Evolutionary conservation across 805 yeast genomes (phyloP), one percentile per base, ranked within the genome.

Genomic region (Debaryomyces tyrocola): DNA sequence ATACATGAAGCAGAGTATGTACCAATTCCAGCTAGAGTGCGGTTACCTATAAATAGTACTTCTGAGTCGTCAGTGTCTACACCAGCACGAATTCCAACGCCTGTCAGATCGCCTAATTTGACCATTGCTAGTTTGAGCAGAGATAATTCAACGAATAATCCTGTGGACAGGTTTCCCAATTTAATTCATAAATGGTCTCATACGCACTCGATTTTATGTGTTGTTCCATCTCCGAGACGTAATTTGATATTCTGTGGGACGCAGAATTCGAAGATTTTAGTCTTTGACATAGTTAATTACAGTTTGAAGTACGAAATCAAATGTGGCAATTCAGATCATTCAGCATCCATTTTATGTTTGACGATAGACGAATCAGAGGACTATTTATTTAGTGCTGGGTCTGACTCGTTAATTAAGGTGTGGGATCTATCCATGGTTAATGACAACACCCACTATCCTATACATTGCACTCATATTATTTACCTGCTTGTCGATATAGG

Each of bases 401-500:
- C 94, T 7, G 98, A 92, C 61, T 90, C 97, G 2, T 70, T 92
- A 40, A 85, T 92, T 28, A 87, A 90, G 60, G 82, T 90, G 1
- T 94, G 96, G 95, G 82, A 85, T 47, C 71, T 89, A 17, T 64
- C 75, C 1, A 63, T 67, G 3, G 46, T 60, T 27, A 37, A 45
- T 14, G 49, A 54, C n/a, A 45, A 20, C 2, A 18, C 15, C 8
- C 17, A 27, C 15, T 48, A 49, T n/a, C 28, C 42, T 24, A 56
- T 62, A 33, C 52, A 46, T 10, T 70, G 74, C 44, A 60, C 86
- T 0, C 86, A 87, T 56, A 86, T 96, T 0, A 80, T 91, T 6
- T 92, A 92, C 63, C 85, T 96, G 0, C 64, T 86, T 9, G 77
- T 86, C 31, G 99, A 92, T 67, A 85, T 92, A 43, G 99, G 99